Evolutionary conservation across 495 filamentous ascomycete species (phyloP).

Genomic region (Penicillium angulare): DNA sequence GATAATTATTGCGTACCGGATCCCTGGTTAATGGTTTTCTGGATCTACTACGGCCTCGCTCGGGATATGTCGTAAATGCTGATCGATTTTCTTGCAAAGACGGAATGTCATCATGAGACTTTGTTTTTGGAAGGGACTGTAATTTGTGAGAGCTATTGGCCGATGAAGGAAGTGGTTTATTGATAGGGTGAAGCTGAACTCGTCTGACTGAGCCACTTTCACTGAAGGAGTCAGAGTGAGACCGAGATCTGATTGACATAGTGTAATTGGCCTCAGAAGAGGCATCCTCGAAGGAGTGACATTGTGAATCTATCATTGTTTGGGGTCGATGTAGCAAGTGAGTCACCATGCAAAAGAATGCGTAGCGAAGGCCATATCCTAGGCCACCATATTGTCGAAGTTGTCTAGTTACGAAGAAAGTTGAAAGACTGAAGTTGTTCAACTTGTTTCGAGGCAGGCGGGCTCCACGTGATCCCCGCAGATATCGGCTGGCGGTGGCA

Average conservation of each 20-base stretch:
- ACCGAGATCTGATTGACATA: constrained; percentile 5
- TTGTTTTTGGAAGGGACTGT: constrained; percentile 1
- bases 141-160: constrained; percentile 13
- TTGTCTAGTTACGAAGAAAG: background rate
- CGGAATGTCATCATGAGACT: background rate
- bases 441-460: constrained; percentile 1
- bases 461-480: constrained; percentile 4
- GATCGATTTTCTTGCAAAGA: constrained; percentile 13
- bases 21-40: constrained; percentile 7
- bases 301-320: constrained; percentile 25
- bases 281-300: constrained; percentile 26
- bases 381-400: background rate
- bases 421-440: background rate
- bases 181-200: constrained; percentile 21
- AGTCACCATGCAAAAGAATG: constrained; percentile 22
- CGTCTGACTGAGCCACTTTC: constrained; percentile 7
- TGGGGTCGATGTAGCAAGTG: background rate
- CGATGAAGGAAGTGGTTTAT: constrained; percentile 17
- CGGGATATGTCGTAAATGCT: background rate
- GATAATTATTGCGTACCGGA: constrained; percentile 6
- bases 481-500: background rate
- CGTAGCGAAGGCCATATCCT: background rate
- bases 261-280: constrained; percentile 11
- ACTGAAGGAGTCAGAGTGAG: constrained; percentile 14
- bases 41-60: constrained; percentile 16